phyloP scores from a whole-genome alignment of 768 basidiomycete species.

The Lactarius quietus region DNA sequence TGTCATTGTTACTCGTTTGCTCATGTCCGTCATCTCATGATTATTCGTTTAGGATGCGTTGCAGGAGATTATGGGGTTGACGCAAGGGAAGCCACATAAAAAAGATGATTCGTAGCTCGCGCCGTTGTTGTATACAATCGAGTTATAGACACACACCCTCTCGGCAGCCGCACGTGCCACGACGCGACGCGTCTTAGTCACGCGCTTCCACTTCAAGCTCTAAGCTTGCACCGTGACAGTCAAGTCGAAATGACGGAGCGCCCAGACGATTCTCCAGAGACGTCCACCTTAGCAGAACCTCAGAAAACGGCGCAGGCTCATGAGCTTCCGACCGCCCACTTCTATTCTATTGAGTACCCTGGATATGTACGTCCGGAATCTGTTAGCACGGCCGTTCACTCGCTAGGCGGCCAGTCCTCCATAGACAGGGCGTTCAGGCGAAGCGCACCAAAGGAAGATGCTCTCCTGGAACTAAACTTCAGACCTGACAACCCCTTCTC shows the following conservation, averaged over 20 bases:
- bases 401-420: constrained; percentile 63
- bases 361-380: constrained; percentile 71
- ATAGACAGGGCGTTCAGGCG: constrained; percentile 78
- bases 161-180: not conserved
- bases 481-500: constrained; percentile 72
- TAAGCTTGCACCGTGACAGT: not conserved
- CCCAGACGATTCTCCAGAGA: not conserved
- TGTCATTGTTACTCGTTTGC: constrained; percentile 23
- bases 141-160: not conserved
- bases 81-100: constrained; percentile 24
- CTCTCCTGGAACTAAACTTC: constrained; percentile 72
- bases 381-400: constrained; percentile 56
- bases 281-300: not conserved
- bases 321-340: constrained; percentile 54
- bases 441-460: constrained; percentile 54
- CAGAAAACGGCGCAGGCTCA: constrained; percentile 35
- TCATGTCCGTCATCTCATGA: not conserved
- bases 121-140: not conserved
- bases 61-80: constrained; percentile 39
- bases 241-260: not conserved
- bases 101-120: constrained; percentile 16
- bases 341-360: constrained; percentile 87
- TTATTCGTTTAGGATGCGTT: constrained; percentile 43
- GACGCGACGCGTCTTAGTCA: constrained; percentile 3
- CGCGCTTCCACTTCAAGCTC: not conserved